Conservation (phyloP, 805 yeast genomes). For the Cyberlindnera sargentensis region DNA sequence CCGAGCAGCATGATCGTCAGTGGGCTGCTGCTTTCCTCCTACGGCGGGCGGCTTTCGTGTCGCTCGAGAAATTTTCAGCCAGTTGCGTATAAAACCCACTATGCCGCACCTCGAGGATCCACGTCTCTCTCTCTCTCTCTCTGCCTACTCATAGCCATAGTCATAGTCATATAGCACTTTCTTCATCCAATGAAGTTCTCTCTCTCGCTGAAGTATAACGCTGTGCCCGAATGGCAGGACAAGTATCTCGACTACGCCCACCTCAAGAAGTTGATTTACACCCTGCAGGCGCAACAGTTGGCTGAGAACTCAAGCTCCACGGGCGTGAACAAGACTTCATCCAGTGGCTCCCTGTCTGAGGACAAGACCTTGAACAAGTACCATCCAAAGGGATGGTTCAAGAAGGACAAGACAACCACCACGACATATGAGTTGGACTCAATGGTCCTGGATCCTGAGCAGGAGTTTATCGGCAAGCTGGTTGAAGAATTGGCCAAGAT, state of each 20-base stretch:
- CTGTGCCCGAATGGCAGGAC: conserved; percentile 85
- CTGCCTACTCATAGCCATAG: too few species aligned
- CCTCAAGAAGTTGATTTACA: conserved; percentile 50
- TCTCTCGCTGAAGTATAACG: conserved; percentile 56
- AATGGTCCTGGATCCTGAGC: conserved; percentile 25
- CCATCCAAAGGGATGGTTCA: conserved; percentile 1
- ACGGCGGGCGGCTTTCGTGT: too few species aligned
- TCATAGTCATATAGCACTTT: too few species aligned
- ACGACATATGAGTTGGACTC: conserved; percentile 22
- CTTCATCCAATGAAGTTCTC: conserved; percentile 53
- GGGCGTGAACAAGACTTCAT: conserved; percentile 1
- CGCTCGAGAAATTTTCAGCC: too few species aligned
- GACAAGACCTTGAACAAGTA: neutral
- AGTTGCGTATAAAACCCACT: too few species aligned
- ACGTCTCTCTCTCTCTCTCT: too few species aligned
- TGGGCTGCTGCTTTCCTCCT: too few species aligned
- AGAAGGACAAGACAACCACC: conserved; percentile 6
- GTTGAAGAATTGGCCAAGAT: conserved; percentile 43
- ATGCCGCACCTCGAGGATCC: too few species aligned
- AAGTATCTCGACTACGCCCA: conserved; percentile 66
- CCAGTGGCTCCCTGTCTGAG: conserved; percentile 8
- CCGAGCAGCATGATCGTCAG: too few species aligned
- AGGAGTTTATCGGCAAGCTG: conserved; percentile 40
- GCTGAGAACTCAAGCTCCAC: conserved; percentile 3
- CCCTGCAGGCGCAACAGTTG: conserved; percentile 38